Evolutionary conservation across 2,329 filamentous ascomycete species (phyloP).

Genomic region (Aspergillus caelatus): DNA sequence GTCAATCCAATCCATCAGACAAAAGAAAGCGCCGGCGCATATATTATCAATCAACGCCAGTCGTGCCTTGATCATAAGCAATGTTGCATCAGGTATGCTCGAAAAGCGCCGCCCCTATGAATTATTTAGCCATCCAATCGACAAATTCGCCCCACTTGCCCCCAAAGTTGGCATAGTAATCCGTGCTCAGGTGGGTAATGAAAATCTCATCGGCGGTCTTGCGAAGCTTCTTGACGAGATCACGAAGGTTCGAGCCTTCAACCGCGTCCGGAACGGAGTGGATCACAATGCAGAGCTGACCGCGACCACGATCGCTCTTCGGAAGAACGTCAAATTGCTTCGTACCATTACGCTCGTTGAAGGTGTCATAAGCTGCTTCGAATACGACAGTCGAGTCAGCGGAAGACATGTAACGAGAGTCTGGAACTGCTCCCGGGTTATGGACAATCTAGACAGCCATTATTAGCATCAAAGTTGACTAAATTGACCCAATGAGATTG

Average conservation of each 20-base stretch:
- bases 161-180: conserved; percentile 48
- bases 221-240: conserved; percentile 39
- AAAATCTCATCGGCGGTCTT: conserved; percentile 43
- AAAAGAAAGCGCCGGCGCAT: conserved; percentile 10
- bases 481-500: conserved; percentile 7
- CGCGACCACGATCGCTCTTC: conserved; percentile 34
- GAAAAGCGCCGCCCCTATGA: background rate
- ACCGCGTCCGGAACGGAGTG: conserved; percentile 41
- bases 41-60: conserved; percentile 7
- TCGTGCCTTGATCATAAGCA: background rate
- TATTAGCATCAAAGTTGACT: conserved; percentile 21
- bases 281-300: conserved; percentile 39
- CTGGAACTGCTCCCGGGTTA: conserved; percentile 51
- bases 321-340: conserved; percentile 37
- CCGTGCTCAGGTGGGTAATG: conserved; percentile 41
- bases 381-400: conserved; percentile 53
- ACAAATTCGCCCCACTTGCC: conserved; percentile 42
- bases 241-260: conserved; percentile 31
- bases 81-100: background rate
- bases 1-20: background rate
- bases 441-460: conserved; percentile 41
- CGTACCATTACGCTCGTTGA: conserved; percentile 35
- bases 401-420: conserved; percentile 42
- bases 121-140: conserved; percentile 32
- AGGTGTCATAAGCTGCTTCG: conserved; percentile 46